A percentile compares a stretch with the other conserved stretches of the same genome.
Evolutionary conservation across 352 stramenopile genomes (phyloP).

Genomic region (Pythium graminicola): DNA sequence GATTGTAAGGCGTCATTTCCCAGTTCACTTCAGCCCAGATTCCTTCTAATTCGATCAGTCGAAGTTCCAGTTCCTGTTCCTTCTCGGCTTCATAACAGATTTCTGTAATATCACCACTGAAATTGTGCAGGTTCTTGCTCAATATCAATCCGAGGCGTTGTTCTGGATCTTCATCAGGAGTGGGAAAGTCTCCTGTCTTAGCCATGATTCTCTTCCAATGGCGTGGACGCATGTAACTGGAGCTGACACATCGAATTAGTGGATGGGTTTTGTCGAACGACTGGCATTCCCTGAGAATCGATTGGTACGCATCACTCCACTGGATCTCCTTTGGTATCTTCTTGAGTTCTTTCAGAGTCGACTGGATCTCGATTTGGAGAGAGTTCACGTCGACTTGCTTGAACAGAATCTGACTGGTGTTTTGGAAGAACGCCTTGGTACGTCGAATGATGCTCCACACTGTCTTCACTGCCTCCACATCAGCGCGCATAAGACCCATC

Average conservation of each 20-base stretch:
- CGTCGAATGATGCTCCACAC: conserved; percentile 80
- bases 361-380: conserved; percentile 94
- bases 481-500: conserved; percentile 82
- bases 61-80: conserved; percentile 93
- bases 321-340: conserved; percentile 72
- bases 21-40: conserved; percentile 90
- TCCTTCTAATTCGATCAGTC: conserved; percentile 86
- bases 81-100: conserved; percentile 96
- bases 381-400: conserved; percentile 87
- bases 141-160: conserved; percentile 88
- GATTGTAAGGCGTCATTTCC: conserved; percentile 73
- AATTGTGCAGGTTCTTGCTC: conserved; percentile 92
- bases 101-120: conserved; percentile 93
- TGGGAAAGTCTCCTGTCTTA: conserved; percentile 89
- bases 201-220: conserved; percentile 92
- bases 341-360: conserved; percentile 84
- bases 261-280: conserved; percentile 84
- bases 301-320: conserved; percentile 89
- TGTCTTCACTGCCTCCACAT: conserved; percentile 69
- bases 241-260: conserved; percentile 67
- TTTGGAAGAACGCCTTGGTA: conserved; percentile 61
- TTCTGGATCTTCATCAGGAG: conserved; percentile 90
- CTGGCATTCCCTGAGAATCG: conserved; percentile 84
- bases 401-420: conserved; percentile 84
- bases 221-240: conserved; percentile 88